Evolutionary conservation across 2,329 filamentous ascomycete species (phyloP).

Genomic region (Ophioceras dolichostomum): DNA sequence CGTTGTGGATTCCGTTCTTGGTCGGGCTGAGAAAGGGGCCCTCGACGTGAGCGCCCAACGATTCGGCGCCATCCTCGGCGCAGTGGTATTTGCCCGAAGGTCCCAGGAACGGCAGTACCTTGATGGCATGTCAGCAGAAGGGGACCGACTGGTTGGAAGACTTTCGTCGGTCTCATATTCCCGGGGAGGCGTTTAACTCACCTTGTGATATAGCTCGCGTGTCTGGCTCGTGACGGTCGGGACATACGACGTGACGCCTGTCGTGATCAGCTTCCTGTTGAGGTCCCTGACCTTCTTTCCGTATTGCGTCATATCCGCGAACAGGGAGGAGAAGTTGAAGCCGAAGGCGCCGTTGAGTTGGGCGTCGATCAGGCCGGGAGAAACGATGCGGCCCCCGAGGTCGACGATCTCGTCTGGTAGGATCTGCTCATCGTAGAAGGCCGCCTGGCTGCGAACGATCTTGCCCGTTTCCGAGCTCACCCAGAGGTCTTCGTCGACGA

Average conservation of each 20-base stretch:
- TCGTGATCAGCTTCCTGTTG: conserved; percentile 60
- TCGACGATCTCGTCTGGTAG: conserved; percentile 67
- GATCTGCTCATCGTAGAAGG: conserved; percentile 55
- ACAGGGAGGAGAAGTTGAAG: conserved; percentile 78
- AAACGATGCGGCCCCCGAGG: conserved; percentile 69
- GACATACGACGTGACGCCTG: conserved; percentile 78
- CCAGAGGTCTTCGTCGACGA: conserved; percentile 78
- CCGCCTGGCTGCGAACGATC: conserved; percentile 58
- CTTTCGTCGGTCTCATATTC: no score
- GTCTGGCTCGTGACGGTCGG: conserved; percentile 76
- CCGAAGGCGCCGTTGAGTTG: conserved; percentile 89
- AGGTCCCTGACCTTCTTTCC: conserved; percentile 58
- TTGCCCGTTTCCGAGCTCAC: conserved; percentile 71
- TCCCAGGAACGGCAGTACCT: conserved; percentile 64
- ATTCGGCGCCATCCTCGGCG: conserved; percentile 65
- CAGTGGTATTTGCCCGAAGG: conserved; percentile 51
- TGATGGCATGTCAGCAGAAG: no score
- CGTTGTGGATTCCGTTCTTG: conserved; percentile 80
- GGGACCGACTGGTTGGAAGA: no score
- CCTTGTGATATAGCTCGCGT: conserved; percentile 71
- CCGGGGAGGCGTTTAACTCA: no score
- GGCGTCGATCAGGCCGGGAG: conserved; percentile 79
- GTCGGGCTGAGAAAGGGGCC: conserved; percentile 74
- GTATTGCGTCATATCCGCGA: conserved; percentile 57
- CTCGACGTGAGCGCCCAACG: conserved; percentile 81